Evolutionary conservation across 805 yeast genomes (phyloP), one percentile per base, ranked within the genome.

Genomic region (Lipomyces sp.): DNA sequence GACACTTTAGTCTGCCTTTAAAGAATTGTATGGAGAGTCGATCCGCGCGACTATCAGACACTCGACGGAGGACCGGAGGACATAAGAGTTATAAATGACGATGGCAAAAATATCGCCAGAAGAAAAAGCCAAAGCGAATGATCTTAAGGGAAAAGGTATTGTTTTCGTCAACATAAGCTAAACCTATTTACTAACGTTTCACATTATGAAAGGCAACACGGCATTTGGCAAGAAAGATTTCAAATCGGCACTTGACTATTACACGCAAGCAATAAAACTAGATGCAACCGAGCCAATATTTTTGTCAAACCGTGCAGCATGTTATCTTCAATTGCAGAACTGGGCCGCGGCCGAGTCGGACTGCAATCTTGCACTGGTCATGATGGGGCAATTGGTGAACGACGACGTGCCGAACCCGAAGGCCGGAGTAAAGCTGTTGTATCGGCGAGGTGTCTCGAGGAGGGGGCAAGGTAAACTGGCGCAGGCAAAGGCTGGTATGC

Each of bases 221-320:
- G 85, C 84, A 0, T 89, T 86, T 75, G 72, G 79, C 5, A 66
- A 67, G 1, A 77, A 79, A 11, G 77, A 86, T 57, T 89, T 75
- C 73, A 70, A 70, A 4, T 79, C 79, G 35, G 92, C 95, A 0
- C 83, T 84, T 0, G 74, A 80, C 32, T 75, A 80, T 0, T 90
- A 90, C 74, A 75, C 84, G 10, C 82, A 83, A 59, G 92, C 93
- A 2, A 80, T 87, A 48, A 76, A 76, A 7, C 39, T 80, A 18
- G 84, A 84, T 59, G 82, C 86, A 0, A 48, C 70, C 0, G 84
- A 86, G 66, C 82, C 92, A 0, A 81, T 87, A 0, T 77, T 86
- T 0, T 86, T 82, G 73, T 84, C 93, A n/a, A 90, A 90, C 73
- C 77, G 89, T 55, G 89, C 95, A 0, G 86, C 86, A 79, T 81